Conservation (phyloP, 129 eudicot genomes). For the Pseudognaphalium luteoalbum region DNA sequence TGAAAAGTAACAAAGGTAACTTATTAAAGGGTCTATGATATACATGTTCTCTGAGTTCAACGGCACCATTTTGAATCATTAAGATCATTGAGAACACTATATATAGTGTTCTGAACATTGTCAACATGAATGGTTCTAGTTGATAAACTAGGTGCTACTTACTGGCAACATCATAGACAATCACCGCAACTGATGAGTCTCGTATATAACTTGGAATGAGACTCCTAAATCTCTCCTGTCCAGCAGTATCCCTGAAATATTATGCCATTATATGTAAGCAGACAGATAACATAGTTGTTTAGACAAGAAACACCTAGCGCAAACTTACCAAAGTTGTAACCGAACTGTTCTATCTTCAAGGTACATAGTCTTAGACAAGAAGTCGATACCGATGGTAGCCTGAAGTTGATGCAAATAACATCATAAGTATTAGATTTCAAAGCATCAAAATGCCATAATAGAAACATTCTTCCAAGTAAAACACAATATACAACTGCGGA, state of each 20-base stretch:
- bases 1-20: conserved; percentile 28
- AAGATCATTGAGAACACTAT: not conserved
- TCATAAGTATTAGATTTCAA: not conserved
- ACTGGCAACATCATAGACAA: conserved; percentile 91
- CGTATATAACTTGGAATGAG: conserved; percentile 92
- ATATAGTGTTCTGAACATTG: not conserved
- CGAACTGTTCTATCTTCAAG: conserved; percentile 80
- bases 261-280: not conserved
- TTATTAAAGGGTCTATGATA: not conserved
- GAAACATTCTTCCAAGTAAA: not conserved
- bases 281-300: not conserved
- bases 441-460: conserved; percentile 1
- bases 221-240: conserved; percentile 91
- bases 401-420: conserved; percentile 28
- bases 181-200: conserved; percentile 85
- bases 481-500: not conserved
- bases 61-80: not conserved
- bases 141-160: conserved; percentile 30
- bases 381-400: conserved; percentile 84
- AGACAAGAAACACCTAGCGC: not conserved
- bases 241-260: conserved; percentile 84
- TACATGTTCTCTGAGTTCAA: not conserved
- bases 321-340: conserved; percentile 70
- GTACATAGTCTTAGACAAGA: conserved; percentile 75
- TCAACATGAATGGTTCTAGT: not conserved